These are phyloP conservation scores for Curvularia eragrostidis DNA, from an alignment of 2,329 filamentous ascomycete genomes.

Conservation along the genomic window DNA sequence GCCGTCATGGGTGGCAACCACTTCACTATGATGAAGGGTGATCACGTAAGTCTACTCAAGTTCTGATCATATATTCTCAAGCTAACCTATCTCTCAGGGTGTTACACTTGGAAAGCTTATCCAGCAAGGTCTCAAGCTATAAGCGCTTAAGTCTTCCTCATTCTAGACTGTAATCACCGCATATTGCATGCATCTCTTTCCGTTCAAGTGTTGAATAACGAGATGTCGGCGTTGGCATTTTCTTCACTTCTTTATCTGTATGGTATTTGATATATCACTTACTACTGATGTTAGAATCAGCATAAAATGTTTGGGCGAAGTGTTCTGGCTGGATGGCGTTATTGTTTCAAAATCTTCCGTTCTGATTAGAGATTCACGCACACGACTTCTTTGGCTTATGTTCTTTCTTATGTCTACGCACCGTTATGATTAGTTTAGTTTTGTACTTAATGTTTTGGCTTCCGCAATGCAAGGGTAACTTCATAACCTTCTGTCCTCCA, in stretches of 20 bases:
- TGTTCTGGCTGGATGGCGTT: slow-evolving; percentile 8
- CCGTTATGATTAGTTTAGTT: slow-evolving; percentile 11
- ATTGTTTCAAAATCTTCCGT: not conserved
- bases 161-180: slow-evolving; percentile 20
- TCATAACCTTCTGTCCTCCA: slow-evolving; percentile 6
- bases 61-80: not conserved
- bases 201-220: slow-evolving; percentile 44
- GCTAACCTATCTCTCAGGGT: slow-evolving; percentile 44
- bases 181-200: slow-evolving; percentile 42
- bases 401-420: slow-evolving; percentile 13
- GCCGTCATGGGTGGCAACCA: slow-evolving; percentile 75
- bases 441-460: slow-evolving; percentile 20
- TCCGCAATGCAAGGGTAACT: slow-evolving; percentile 27
- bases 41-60: slow-evolving; percentile 50
- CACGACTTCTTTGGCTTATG: slow-evolving; percentile 8
- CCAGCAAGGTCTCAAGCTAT: slow-evolving; percentile 51
- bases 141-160: slow-evolving; percentile 8
- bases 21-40: slow-evolving; percentile 77
- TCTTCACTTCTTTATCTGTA: slow-evolving; percentile 16
- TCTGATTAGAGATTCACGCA: slow-evolving; percentile 7
- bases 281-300: not conserved
- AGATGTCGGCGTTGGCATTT: slow-evolving; percentile 38
- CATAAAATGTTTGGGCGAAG: not conserved
- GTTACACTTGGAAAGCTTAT: slow-evolving; percentile 54
- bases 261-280: slow-evolving; percentile 18